Base-by-base conservation (phyloP, 495 filamentous ascomycete species). In the Coniosporium apollinis region DNA sequence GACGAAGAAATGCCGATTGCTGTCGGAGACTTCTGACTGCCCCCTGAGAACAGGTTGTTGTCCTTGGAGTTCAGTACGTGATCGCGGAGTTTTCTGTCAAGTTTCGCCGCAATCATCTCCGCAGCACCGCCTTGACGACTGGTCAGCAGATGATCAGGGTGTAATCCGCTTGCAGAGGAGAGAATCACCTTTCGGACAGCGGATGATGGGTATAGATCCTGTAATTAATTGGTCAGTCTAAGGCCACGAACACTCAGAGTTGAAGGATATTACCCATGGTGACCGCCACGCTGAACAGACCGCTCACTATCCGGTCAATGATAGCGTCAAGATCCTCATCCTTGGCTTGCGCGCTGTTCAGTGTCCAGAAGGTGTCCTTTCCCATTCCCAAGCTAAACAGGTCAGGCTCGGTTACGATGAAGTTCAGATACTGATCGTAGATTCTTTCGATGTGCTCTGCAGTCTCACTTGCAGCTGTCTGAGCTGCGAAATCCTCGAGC, bases 401-500 rank as follows among this genome's bases (percentile, higher is more conserved):
- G 55, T 96, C 89, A 1, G 89, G 87, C 57, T 99, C 91, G 11
- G 76, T 79, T 30, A 94, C 87, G 37, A 96, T 80, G 52, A 96
- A 99, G 51, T 99, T 99, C 25, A 99, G 68, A 41, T 96, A 94
- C 50, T 99, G 91, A 52, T 99, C 91, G 47, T 77, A 99, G 22
- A 99, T 74, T 47, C 94, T 86, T 11, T 84, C 72, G 34, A 99
- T 80, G 42, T 77, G 73, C 45, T 94, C 87, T 2, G 84, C 72
- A 2, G 84, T 89, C 9, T 75, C 79, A 14, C 80, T 74, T 15
- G 78, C 57, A 1, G 82, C 91, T 22, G 89, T 87, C 50, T 91
- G 73, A 13, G 77, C 68, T 5, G 86, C 91, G 52, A 96, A 96
- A 42, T 96, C 87, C 64, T 99, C 91, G 34, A 99, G 74, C 17